Base-by-base conservation (phyloP, 2,329 filamentous ascomycete genomes). In the Alternaria gaisen region DNA sequence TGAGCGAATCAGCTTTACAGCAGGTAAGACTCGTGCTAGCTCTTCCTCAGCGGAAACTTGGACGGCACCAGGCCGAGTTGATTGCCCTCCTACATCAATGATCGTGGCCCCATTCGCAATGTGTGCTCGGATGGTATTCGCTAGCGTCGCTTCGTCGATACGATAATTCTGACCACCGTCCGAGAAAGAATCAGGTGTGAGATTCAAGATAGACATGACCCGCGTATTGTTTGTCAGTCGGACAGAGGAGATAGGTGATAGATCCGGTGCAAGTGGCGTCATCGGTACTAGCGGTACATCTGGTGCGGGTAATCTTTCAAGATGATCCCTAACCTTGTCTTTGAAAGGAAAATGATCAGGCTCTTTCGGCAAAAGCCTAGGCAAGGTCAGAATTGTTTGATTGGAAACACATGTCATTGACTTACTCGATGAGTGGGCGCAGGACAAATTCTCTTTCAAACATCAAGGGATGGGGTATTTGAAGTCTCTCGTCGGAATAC, bases 111-210 rank as follows among this genome's bases (percentile, higher is more conserved):
- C 93, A 8, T 83, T 82, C 40, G 80, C 79, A 63, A 96, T 86
- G 74, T 93, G 89, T 11, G 80, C 69, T 51, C 83, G 80, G 16
- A 94, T 84, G 1, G 87, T 90, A 12, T 82, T 74, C 12, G 83
- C 80, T 26, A 95, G 83, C 26, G 81, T 69, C 24, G 77, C 63
- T 2, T 81, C 63, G 64, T 87, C 83, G 12, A 80, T 54, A 44
- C 71, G 65, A 54, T 68, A 75, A 44, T 75, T 86, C 9, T 83
- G 73, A 9, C 93, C 93, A 54, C 93, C 94, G 74, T 98, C 94
- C 1, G 94, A 98, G 82, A 99, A 99, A 10, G 94, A 98, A 80
- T 99, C 94, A 0, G 94, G 94, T 0, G 95, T 98, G 53, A 97
- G 82, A 79, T 99, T 99, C 46, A 98, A 84, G 65, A 99, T 97